Evolutionary conservation across 345 rosid genomes (phyloP).

Genomic region (Dipteronia sinensis): DNA sequence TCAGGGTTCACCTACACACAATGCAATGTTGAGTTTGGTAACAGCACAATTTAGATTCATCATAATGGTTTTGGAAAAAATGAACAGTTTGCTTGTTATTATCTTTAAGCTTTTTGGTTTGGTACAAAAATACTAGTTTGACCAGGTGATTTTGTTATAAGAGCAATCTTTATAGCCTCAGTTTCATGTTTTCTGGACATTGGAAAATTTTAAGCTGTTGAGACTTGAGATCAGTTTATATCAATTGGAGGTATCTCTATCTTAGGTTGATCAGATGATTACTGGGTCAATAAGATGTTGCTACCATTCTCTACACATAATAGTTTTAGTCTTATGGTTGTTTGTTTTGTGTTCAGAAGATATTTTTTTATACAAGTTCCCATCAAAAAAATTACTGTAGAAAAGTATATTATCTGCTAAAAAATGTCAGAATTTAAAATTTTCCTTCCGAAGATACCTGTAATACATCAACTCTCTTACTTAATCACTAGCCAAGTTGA

Average conservation of each 20-base stretch:
- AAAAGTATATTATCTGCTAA: not conserved
- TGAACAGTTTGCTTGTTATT: not conserved
- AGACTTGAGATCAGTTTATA: conserved; percentile 2
- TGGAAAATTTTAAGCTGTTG: not conserved
- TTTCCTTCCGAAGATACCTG: not conserved
- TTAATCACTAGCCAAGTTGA: conserved; percentile 21
- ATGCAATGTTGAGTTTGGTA: not conserved
- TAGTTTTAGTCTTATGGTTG: not conserved
- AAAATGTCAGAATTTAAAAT: not conserved
- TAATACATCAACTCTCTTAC: not conserved
- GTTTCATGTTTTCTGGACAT: not conserved
- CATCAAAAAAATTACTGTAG: not conserved
- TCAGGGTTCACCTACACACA: not conserved
- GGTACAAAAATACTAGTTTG: not conserved
- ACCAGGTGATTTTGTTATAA: not conserved
- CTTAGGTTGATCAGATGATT: not conserved
- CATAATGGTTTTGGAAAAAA: not conserved
- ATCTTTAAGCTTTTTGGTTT: not conserved
- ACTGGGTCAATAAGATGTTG: not conserved
- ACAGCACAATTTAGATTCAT: not conserved
- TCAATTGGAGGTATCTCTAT: not conserved
- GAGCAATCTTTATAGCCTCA: not conserved
- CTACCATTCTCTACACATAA: not conserved
- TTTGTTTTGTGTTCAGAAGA: not conserved
- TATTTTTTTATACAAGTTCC: not conserved